A percentile compares a stretch with the other conserved stretches of the same genome.
These are phyloP conservation scores for Iris pallida DNA, from an alignment of 116 monocot genomes.

Conservation along the genomic window DNA sequence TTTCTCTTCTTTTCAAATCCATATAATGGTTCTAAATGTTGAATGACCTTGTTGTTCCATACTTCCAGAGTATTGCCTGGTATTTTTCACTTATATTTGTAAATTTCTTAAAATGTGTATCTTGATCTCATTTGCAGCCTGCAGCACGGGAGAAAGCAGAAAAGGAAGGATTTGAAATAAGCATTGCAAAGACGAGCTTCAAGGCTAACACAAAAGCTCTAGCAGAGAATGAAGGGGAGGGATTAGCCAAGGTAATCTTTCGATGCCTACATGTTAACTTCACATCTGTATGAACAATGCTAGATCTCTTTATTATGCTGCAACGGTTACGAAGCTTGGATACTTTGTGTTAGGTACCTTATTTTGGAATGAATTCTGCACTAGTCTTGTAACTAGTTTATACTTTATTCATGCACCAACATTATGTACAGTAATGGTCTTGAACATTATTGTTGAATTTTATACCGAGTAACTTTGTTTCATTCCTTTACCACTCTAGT, in stretches of 20 bases:
- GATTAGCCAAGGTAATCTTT: slow-evolving; percentile 86
- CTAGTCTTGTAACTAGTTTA: neutral
- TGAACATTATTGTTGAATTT: too few species aligned
- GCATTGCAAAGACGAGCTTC: slow-evolving; percentile 87
- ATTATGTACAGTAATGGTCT: neutral
- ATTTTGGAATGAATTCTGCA: neutral
- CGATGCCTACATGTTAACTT: neutral
- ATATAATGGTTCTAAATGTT: neutral
- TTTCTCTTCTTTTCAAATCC: too few species aligned
- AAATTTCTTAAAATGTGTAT: slow-evolving; percentile 1
- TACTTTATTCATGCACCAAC: neutral
- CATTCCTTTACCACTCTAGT: too few species aligned
- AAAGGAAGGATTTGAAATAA: slow-evolving; percentile 77
- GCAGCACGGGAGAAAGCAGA: slow-evolving; percentile 89
- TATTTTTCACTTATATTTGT: neutral
- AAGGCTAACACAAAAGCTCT: slow-evolving; percentile 98
- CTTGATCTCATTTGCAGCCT: slow-evolving; percentile 52
- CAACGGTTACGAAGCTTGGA: neutral
- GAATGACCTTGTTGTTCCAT: neutral
- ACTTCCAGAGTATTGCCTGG: neutral
- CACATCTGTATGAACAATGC: neutral
- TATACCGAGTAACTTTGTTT: too few species aligned
- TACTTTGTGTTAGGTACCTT: neutral
- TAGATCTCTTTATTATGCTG: neutral
- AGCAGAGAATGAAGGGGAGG: slow-evolving; percentile 98